Percentiles rank a stretch among this genome's conserved stretches.
Conservation (phyloP, 495 filamentous ascomycete species). For the Penicillium simplicissimum region DNA sequence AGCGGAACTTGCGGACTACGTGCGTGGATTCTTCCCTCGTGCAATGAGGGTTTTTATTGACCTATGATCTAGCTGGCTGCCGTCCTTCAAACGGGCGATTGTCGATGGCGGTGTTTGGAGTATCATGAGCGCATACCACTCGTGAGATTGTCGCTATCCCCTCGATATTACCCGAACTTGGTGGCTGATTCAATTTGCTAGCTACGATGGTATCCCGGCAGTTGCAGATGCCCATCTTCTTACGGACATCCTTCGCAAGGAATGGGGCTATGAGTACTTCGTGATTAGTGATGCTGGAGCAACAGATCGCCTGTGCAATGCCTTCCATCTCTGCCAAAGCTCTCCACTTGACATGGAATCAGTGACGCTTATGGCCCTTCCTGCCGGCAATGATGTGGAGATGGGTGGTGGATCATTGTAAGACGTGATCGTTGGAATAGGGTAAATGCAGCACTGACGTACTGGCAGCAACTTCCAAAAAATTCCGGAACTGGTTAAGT, state of each 20-base stretch:
- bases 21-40: constrained; percentile 10
- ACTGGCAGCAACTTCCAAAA: constrained; percentile 56
- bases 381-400: constrained; percentile 68
- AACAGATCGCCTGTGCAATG: constrained; percentile 62
- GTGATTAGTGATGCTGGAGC: constrained; percentile 63
- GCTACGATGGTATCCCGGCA: constrained; percentile 64
- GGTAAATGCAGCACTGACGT: neutral
- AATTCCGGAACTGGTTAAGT: constrained; percentile 60
- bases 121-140: constrained; percentile 69
- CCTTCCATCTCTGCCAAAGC: constrained; percentile 60
- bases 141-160: constrained; percentile 32
- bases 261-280: constrained; percentile 71
- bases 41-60: neutral
- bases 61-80: constrained; percentile 50
- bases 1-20: constrained; percentile 66
- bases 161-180: neutral
- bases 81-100: constrained; percentile 64
- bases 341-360: constrained; percentile 60
- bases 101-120: constrained; percentile 65
- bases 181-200: constrained; percentile 5
- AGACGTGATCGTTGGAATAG: neutral
- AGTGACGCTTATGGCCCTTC: constrained; percentile 55
- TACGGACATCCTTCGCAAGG: constrained; percentile 64
- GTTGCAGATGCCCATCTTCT: constrained; percentile 61
- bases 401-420: constrained; percentile 74